Conservation (phyloP, 495 filamentous ascomycete species). For the Aspergillus campestris region DNA sequence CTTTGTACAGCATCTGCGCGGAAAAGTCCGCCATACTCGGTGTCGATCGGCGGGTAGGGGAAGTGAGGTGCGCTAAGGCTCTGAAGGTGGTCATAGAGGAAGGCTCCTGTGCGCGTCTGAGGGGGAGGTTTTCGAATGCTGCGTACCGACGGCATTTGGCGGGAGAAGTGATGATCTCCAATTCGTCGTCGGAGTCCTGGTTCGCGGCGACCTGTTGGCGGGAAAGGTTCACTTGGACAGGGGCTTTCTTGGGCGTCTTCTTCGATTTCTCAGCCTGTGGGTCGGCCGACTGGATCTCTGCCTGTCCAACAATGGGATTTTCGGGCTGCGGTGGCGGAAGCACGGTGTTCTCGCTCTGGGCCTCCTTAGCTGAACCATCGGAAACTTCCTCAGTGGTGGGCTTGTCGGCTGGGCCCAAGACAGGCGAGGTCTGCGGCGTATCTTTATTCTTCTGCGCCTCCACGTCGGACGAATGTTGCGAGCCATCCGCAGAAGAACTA, state of each 20-base stretch:
- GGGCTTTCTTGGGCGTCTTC: conserved; percentile 15
- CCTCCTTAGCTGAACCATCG: conserved; percentile 1
- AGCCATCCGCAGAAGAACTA: conserved; percentile 35
- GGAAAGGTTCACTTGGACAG: conserved; percentile 34
- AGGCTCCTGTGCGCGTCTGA: conserved; percentile 49
- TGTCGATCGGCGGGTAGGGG: conserved; percentile 44
- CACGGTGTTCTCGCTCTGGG: conserved; percentile 8
- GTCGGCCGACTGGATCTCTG: conserved; percentile 1
- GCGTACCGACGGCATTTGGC: conserved; percentile 36
- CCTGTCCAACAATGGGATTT: conserved; percentile 2
- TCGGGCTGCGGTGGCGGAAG: conserved; percentile 4
- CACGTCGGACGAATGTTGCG: conserved; percentile 40
- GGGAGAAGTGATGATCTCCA: conserved; percentile 49
- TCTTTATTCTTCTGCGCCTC: conserved; percentile 35
- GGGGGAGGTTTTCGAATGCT: conserved; percentile 62
- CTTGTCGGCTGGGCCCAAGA: conserved; percentile 19
- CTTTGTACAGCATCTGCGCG: conserved; percentile 54
- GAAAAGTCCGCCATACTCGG: conserved; percentile 67
- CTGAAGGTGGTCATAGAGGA: conserved; percentile 59
- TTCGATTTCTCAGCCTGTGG: conserved; percentile 7
- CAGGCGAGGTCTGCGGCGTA: conserved; percentile 45
- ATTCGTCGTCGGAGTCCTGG: conserved; percentile 58
- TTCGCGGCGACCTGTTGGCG: conserved; percentile 30
- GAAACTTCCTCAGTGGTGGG: conserved; percentile 13
- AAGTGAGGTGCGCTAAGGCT: conserved; percentile 66